A percentile compares a stretch with the other conserved stretches of the same genome.
Conservation (phyloP, 2,329 filamentous ascomycete genomes). For the Monilinia polystroma region DNA sequence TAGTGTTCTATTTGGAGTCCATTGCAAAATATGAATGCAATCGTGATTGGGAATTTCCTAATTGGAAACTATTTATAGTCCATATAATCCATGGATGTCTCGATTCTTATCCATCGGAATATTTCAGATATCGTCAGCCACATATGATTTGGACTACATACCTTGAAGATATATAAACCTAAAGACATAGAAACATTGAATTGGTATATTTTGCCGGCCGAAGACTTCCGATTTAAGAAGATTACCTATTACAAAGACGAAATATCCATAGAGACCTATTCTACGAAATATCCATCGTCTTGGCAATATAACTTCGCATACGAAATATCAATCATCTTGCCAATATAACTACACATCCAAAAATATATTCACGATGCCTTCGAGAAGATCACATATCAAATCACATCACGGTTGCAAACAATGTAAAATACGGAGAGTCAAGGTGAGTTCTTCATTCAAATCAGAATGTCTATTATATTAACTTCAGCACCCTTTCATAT, state of each 20-base stretch:
- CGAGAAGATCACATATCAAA: conserved; percentile 22
- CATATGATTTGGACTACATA: too few species aligned
- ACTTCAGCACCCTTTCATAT: neutral
- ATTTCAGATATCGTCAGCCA: conserved; percentile 8
- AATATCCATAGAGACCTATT: neutral
- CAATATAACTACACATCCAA: neutral
- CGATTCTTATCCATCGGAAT: neutral
- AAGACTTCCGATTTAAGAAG: neutral
- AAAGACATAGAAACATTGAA: neutral
- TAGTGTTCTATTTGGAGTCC: too few species aligned
- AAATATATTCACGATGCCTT: conserved; percentile 1
- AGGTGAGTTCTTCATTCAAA: conserved; percentile 4
- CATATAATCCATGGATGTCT: too few species aligned
- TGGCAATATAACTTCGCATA: neutral
- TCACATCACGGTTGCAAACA: conserved; percentile 21
- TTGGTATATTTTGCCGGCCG: neutral
- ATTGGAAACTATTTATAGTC: too few species aligned
- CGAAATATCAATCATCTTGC: neutral
- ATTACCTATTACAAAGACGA: neutral
- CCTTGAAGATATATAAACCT: neutral
- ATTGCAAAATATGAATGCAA: too few species aligned
- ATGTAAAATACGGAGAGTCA: conserved; percentile 18
- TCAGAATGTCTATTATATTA: neutral
- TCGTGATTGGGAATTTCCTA: too few species aligned
- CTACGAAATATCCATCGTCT: too few species aligned